Evolutionary conservation across 108 stramenopile genomes (phyloP), one percentile per base, ranked within the genome.

Genomic region (Asterionellopsis glacialis): DNA sequence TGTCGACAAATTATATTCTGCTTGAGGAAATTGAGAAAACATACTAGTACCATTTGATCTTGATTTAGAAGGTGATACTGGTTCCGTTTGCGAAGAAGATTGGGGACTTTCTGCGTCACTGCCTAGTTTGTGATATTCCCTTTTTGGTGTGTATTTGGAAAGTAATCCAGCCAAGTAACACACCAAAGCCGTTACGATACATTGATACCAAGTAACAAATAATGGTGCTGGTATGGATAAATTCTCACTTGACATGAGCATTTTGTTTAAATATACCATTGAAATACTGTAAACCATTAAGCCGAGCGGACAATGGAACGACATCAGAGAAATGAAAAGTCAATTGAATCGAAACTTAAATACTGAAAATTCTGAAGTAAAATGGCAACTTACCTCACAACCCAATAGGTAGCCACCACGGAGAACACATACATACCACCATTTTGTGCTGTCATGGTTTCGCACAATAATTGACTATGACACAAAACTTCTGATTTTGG

Each of bases 141-240:
- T 28, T 51, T 52, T 27, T 50, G 67, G 39, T 61, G 65, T 0
- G 0, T 84, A 67, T 48, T 68, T 88, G 49, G 84, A 82, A 23
- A 53, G 44, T 19, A 53, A 43, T 39, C 96, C 95, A 42, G 90
- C 87, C 9, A 73, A 45, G 72, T 75, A 91, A 72, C 92, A 94
- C 45, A 97, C 89, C 21, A 77, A 24, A 21, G 79, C 81, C 19
- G 96, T 95, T 5, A 95, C 68, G 54, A 97, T 60, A 70, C 96
- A 97, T 70, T 94, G 96, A 64, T 76, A 97, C 96, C 96, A 97
- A 1, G 96, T 97, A 16, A 97, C 77, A 59, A 95, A 95, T 15
- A 97, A 81, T 2, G 96, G 96, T 11, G 91, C 94, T 0, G 90
- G 74, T 51, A 94, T 87, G 61, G 84, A 86, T 21, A 89, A 59